Conservation (phyloP, 345 rosid genomes). For the Citrus maxima region DNA sequence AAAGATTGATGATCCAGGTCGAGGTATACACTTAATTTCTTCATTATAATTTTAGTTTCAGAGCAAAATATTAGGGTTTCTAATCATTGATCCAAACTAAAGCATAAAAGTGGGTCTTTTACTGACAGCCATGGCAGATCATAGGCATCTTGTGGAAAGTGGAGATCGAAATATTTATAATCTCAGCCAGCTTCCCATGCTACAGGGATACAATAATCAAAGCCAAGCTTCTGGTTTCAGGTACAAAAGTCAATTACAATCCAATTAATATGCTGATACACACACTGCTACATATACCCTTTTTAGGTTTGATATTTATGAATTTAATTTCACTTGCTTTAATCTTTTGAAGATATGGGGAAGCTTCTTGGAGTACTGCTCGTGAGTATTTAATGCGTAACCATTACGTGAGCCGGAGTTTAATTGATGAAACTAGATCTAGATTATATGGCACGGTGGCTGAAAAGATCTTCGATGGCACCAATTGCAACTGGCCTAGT, state of each 20-base stretch:
- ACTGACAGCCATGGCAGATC: conserved; percentile 51
- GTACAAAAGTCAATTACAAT: conserved; percentile 20
- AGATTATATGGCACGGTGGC: conserved; percentile 29
- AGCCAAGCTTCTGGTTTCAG: conserved; percentile 48
- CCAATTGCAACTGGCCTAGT: conserved; percentile 15
- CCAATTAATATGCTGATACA: too few species aligned
- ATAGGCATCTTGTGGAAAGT: conserved; percentile 54
- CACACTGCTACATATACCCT: background rate
- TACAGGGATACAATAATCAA: conserved; percentile 43
- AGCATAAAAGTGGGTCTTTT: conserved; percentile 1
- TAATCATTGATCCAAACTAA: conserved; percentile 1
- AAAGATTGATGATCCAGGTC: conserved; percentile 61
- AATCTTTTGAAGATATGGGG: conserved; percentile 44
- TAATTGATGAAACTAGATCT: conserved; percentile 32
- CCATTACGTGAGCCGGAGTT: conserved; percentile 32
- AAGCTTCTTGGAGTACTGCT: conserved; percentile 47
- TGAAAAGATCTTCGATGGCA: conserved; percentile 29
- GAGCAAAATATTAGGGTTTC: conserved; percentile 21
- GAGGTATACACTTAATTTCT: conserved; percentile 39
- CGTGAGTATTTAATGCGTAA: conserved; percentile 29
- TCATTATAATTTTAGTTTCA: background rate
- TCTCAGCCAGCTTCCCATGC: conserved; percentile 77
- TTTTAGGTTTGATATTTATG: background rate
- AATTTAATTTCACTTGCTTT: background rate
- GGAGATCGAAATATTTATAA: conserved; percentile 70